A percentile compares a stretch with the other conserved stretches of the same genome.
These are phyloP conservation scores for Aspergillus sp. DNA, from an alignment of 2,329 filamentous ascomycete species.

Conservation along the genomic window DNA sequence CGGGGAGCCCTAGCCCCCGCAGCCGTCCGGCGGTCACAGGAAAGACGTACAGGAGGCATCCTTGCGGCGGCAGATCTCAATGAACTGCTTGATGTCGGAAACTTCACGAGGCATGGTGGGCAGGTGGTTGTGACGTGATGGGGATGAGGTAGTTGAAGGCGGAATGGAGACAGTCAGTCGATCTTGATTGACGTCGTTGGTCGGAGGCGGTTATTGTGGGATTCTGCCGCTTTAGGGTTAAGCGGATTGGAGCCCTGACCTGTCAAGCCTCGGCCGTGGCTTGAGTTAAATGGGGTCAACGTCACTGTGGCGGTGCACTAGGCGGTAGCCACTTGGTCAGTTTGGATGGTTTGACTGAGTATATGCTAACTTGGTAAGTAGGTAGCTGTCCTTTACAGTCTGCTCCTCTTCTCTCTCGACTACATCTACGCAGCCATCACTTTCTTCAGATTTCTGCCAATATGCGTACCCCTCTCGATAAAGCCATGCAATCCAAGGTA, in stretches of 20 bases:
- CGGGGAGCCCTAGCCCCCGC: neutral
- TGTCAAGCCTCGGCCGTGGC: conserved; percentile 1
- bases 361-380: neutral
- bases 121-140: conserved; percentile 34
- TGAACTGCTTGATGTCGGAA: conserved; percentile 99
- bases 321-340: neutral
- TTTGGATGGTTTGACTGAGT: neutral
- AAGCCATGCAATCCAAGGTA: conserved; percentile 67
- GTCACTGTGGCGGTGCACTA: conserved; percentile 7
- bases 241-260: conserved; percentile 5
- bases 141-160: conserved; percentile 10
- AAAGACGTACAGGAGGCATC: conserved; percentile 92
- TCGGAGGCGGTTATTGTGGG: conserved; percentile 15
- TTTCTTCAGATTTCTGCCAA: conserved; percentile 7
- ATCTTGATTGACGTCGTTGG: conserved; percentile 23
- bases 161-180: conserved; percentile 11
- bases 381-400: neutral
- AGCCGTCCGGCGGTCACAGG: neutral
- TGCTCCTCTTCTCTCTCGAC: neutral
- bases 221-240: conserved; percentile 15
- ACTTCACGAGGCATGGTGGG: conserved; percentile 97
- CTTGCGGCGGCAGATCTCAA: conserved; percentile 99
- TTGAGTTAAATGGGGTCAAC: neutral
- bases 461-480: conserved; percentile 71
- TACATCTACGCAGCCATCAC: neutral